These are phyloP conservation scores for Leccinellum albellum DNA, from an alignment of 768 basidiomycete species.

Conservation along the genomic window DNA sequence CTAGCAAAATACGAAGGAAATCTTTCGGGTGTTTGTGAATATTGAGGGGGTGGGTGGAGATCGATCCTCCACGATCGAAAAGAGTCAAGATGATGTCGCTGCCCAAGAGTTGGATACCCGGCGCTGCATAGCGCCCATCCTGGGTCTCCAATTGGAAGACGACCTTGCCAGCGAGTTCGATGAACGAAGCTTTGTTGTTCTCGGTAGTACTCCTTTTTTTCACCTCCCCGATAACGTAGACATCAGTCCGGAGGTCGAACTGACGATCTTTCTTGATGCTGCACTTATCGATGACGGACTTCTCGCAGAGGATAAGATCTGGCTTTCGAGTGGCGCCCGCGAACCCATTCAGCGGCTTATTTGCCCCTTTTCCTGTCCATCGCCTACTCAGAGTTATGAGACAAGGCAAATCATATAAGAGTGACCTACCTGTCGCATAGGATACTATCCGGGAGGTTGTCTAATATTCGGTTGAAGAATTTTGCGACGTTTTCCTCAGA, in stretches of 20 bases:
- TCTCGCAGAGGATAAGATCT: not conserved
- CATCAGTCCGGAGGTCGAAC: not conserved
- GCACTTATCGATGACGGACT: not conserved
- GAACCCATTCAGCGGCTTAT: not conserved
- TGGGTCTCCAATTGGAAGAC: not conserved
- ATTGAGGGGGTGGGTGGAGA: not conserved
- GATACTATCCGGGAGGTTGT: not conserved
- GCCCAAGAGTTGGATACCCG: not conserved
- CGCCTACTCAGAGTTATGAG: not conserved
- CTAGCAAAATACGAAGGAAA: slow-evolving; percentile 1
- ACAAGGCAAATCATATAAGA: not conserved
- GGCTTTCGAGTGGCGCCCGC: not conserved
- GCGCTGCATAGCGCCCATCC: not conserved
- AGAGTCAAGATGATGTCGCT: not conserved
- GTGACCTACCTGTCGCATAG: not conserved
- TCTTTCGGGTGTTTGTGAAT: slow-evolving; percentile 1
- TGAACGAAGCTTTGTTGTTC: not conserved
- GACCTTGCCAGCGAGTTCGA: not conserved
- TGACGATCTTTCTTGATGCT: not conserved
- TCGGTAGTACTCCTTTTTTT: not conserved
- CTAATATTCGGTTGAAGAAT: not conserved
- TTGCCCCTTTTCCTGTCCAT: not conserved
- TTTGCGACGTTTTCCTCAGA: not conserved
- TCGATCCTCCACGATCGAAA: slow-evolving; percentile 4
- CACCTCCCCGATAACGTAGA: not conserved